Evolutionary conservation across 2,329 filamentous ascomycete species (phyloP).

Genomic region (Harringtonia lauricola): DNA sequence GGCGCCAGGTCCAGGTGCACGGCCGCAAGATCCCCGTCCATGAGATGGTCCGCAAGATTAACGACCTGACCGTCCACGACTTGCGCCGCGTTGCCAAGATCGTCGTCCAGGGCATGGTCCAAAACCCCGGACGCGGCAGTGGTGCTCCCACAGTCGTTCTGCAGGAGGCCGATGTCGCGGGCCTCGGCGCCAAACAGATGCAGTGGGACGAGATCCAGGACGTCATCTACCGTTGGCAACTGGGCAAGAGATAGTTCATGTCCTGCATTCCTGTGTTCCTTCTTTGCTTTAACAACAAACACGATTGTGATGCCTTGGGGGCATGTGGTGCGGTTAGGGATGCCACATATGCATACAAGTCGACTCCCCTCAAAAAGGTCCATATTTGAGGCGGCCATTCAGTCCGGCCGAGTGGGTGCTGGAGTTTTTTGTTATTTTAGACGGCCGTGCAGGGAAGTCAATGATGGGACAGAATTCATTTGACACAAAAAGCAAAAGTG

Average conservation of each 20-base stretch:
- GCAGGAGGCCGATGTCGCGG: slow-evolving; percentile 75
- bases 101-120: slow-evolving; percentile 66
- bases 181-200: slow-evolving; percentile 55
- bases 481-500: background rate
- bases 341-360: too few relatives aligned
- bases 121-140: slow-evolving; percentile 66
- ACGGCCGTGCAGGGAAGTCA: too few relatives aligned
- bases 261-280: background rate
- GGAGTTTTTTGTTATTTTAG: too few relatives aligned
- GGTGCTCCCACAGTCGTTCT: slow-evolving; percentile 89
- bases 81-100: slow-evolving; percentile 68
- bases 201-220: slow-evolving; percentile 87
- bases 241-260: slow-evolving; percentile 43
- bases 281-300: too few relatives aligned
- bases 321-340: too few relatives aligned
- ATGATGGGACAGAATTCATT: too few relatives aligned
- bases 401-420: too few relatives aligned
- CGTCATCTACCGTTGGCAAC: slow-evolving; percentile 69
- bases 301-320: background rate
- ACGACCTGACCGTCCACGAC: slow-evolving; percentile 68
- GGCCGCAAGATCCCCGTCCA: slow-evolving; percentile 81
- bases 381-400: too few relatives aligned
- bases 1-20: slow-evolving; percentile 92
- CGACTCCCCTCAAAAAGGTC: too few relatives aligned
- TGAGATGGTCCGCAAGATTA: slow-evolving; percentile 87